Evolutionary conservation across 352 stramenopile genomes (phyloP), one percentile per base, ranked within the genome.

Genomic region (Discostella stelligera): DNA sequence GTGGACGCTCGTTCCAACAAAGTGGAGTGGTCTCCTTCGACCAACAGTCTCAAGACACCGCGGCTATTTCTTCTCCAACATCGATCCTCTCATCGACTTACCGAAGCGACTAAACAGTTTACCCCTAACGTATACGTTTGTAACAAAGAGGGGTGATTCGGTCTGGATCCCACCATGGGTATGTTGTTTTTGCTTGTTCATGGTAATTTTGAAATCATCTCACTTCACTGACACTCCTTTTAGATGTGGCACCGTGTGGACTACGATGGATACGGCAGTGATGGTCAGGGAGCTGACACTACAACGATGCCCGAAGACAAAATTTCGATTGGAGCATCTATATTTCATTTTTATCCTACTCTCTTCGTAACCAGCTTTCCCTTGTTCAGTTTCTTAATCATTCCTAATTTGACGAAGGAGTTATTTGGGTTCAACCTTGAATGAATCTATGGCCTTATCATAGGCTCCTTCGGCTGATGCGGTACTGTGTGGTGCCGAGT

Each of bases 181-280:
- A 37, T 18, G 37, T 9, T 10, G 10, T 52, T 3, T n/a, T 20
- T 20, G n/a, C 2, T 30, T 37, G 11, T 54, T 27, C 0, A 13
- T 65, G 18, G 7, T n/a, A n/a, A n/a, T n/a, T n/a, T n/a, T n/a
- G n/a, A n/a, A 41, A 41, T 41, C 9, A 41, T 41, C 32, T 41
- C 32, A 41, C 32, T 9, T 41, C 4, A 27, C 32, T 55, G 25
- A 39, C n/a, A n/a, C n/a, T n/a, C n/a, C n/a, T n/a, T n/a, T n/a
- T n/a, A 84, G 85, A 89, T 83, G n/a, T 94, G 87, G 85, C 89
- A 94, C 69, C 75, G 78, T 16, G 77, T 94, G n/a, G 84, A 92
- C 71, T 94, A 94, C 59, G 48, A 74, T 41, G 62, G 54, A 14
- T 39, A 52, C 44, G 9, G 49, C 32, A 56, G 52, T 41, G 50